A percentile compares a stretch with the other conserved stretches of the same genome.
Conservation (phyloP, 805 yeast genomes). For the Lachancea lanzarotensis region DNA sequence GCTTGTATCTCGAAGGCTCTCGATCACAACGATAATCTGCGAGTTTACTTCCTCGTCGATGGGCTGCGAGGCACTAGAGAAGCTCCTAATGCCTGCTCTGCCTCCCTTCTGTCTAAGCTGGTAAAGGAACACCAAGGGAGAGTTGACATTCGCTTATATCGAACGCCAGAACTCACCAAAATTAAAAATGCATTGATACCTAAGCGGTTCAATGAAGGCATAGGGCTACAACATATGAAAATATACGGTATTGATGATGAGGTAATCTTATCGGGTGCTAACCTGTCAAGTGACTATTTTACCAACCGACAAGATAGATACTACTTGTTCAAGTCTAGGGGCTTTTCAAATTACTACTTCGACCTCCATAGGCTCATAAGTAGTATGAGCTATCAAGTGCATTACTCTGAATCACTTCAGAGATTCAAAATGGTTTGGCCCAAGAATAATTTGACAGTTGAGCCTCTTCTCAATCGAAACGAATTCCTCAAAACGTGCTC, state of each 20-base stretch:
- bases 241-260: slow-evolving; percentile 92
- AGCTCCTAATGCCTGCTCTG: slow-evolving; percentile 72
- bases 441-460: slow-evolving; percentile 51
- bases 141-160: slow-evolving; percentile 78
- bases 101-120: slow-evolving; percentile 62
- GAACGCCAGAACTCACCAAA: slow-evolving; percentile 79
- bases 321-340: slow-evolving; percentile 54
- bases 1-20: slow-evolving; percentile 57
- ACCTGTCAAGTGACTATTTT: slow-evolving; percentile 84
- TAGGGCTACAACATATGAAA: slow-evolving; percentile 96
- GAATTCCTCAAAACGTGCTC: slow-evolving; percentile 54
- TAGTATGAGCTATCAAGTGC: slow-evolving; percentile 62
- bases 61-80: slow-evolving; percentile 92
- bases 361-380: slow-evolving; percentile 61
- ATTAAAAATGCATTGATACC: slow-evolving; percentile 62
- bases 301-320: slow-evolving; percentile 93
- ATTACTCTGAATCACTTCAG: slow-evolving; percentile 37
- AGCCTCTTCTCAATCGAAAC: slow-evolving; percentile 52
- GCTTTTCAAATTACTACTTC: slow-evolving; percentile 66
- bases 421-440: slow-evolving; percentile 73
- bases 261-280: slow-evolving; percentile 84
- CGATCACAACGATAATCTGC: slow-evolving; percentile 48
- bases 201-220: slow-evolving; percentile 79
- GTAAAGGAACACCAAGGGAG: slow-evolving; percentile 59
- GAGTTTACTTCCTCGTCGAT: slow-evolving; percentile 72